A percentile compares a stretch with the other conserved stretches of the same genome.
Conservation (phyloP, 352 stramenopile genomes). For the Phytopythium litorale region DNA sequence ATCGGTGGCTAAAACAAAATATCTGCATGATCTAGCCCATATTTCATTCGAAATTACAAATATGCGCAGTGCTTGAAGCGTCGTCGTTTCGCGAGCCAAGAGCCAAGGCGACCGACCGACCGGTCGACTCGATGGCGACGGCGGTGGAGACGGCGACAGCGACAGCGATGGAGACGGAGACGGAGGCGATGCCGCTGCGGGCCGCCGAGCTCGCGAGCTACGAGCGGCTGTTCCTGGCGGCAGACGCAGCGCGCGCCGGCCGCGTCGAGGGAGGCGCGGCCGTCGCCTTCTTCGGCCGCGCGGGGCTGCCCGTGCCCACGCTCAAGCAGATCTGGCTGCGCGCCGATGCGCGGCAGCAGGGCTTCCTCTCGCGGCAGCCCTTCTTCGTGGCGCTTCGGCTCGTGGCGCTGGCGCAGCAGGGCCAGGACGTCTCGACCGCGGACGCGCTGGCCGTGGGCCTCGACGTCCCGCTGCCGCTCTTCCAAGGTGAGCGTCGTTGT, state of each 20-base stretch:
- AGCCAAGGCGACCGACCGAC: background rate
- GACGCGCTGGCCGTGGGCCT: background rate
- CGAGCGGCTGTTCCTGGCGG: constrained; percentile 26
- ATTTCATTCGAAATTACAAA: background rate
- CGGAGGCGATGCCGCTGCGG: background rate
- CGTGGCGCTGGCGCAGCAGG: constrained; percentile 25
- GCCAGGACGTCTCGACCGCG: constrained; percentile 12
- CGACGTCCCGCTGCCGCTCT: constrained; percentile 8
- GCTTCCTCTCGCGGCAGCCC: constrained; percentile 8
- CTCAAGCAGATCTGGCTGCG: constrained; percentile 33
- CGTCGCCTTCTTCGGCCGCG: constrained; percentile 23
- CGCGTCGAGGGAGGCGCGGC: constrained; percentile 18
- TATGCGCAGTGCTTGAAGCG: background rate
- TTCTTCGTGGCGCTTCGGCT: constrained; percentile 26
- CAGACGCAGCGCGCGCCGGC: constrained; percentile 13
- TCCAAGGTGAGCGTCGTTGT: constrained; percentile 9
- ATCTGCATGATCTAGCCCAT: background rate
- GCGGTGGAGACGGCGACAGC: background rate
- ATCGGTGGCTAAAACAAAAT: background rate
- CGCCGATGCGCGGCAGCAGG: constrained; percentile 15
- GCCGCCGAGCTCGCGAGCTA: constrained; percentile 1
- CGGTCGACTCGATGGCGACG: background rate
- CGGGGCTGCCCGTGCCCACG: constrained; percentile 19
- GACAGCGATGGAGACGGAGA: background rate
- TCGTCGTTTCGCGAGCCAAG: background rate